phyloP scores from a whole-genome alignment of 164 flowering plant species.

The Brasenia schreberi region DNA sequence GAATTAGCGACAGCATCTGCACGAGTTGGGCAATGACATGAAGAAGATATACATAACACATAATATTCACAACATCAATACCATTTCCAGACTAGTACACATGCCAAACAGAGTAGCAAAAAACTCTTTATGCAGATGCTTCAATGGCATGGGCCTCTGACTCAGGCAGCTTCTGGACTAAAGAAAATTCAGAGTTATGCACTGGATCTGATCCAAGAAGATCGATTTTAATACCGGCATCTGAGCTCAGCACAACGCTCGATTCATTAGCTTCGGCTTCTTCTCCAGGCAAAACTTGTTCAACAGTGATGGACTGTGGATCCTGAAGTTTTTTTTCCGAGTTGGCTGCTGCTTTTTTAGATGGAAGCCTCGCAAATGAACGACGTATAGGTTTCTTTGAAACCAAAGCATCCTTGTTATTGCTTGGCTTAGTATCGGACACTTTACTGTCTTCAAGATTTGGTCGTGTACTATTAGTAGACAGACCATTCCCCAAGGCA shows the following conservation, averaged over 20 bases:
- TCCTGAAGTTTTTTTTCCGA: conserved; percentile 22
- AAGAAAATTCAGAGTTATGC: background rate
- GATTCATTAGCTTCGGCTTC: background rate
- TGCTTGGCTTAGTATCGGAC: conserved; percentile 7
- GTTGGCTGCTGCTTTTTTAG: conserved; percentile 20
- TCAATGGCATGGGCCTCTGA: background rate
- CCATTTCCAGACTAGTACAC: background rate
- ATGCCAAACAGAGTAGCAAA: background rate
- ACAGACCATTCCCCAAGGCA: conserved; percentile 19
- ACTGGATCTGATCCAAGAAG: background rate
- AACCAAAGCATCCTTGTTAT: conserved; percentile 10
- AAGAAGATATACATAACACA: background rate
- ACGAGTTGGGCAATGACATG: too few species aligned
- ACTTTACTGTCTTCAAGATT: background rate
- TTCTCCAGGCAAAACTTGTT: conserved; percentile 1
- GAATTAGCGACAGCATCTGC: too few species aligned
- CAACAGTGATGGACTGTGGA: conserved; percentile 17
- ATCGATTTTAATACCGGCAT: background rate
- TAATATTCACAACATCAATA: background rate
- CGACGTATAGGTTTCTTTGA: conserved; percentile 28
- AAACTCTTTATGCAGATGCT: background rate
- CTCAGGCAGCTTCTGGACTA: background rate
- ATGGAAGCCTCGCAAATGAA: conserved; percentile 34
- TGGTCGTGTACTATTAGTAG: conserved; percentile 25
- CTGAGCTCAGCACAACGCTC: background rate